phyloP scores from a whole-genome alignment of 495 filamentous ascomycete species.

The Penicillium salamii region DNA sequence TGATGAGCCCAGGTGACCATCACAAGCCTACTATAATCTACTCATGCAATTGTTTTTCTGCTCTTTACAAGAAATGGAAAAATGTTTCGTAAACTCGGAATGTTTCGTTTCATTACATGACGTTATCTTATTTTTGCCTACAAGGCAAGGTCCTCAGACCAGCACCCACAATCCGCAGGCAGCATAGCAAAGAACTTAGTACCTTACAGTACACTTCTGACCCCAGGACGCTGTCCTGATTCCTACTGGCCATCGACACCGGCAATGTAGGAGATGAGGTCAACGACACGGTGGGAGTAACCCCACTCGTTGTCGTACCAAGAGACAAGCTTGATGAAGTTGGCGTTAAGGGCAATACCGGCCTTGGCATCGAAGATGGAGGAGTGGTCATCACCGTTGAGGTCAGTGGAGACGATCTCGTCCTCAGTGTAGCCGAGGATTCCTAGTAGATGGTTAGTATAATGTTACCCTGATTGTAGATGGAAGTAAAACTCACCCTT shows the following conservation, averaged over 20 bases:
- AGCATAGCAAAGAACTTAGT: slow-evolving; percentile 8
- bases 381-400: slow-evolving; percentile 87
- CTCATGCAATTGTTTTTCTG: too few species aligned
- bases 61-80: neutral
- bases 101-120: slow-evolving; percentile 33
- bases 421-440: slow-evolving; percentile 96
- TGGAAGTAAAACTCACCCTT: slow-evolving; percentile 49
- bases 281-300: slow-evolving; percentile 97
- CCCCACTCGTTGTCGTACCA: slow-evolving; percentile 99
- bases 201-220: slow-evolving; percentile 39
- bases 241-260: slow-evolving; percentile 70
- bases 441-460: slow-evolving; percentile 25
- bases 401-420: slow-evolving; percentile 87
- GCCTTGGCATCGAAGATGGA: slow-evolving; percentile 99
- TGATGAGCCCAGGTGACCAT: too few species aligned
- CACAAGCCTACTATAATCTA: too few species aligned
- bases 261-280: slow-evolving; percentile 89
- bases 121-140: slow-evolving; percentile 27
- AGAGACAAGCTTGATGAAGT: slow-evolving; percentile 97
- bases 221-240: slow-evolving; percentile 33
- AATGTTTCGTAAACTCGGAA: slow-evolving; percentile 18
- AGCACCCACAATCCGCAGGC: slow-evolving; percentile 5
- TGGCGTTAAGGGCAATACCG: slow-evolving; percentile 93
- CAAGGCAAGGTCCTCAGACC: slow-evolving; percentile 2
- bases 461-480: neutral